Base-by-base conservation (phyloP, 768 basidiomycete species). In the Lactarius indigo region DNA sequence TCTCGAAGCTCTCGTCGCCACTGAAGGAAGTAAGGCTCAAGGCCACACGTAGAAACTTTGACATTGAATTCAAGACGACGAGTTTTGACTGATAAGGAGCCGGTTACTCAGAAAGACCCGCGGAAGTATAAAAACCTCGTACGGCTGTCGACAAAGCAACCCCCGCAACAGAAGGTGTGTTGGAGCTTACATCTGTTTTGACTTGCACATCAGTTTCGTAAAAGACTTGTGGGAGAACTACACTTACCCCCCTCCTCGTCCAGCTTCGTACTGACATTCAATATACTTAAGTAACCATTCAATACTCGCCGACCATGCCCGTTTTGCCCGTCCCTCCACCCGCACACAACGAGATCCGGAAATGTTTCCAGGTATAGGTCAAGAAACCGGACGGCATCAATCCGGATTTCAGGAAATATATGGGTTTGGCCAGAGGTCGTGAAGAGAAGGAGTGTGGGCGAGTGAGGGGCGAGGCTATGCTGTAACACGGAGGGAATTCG, bases 341-440 rank as follows among this genome's bases (percentile, higher is more conserved):
- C 87, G 60, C 79, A 78, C 3, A 88, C 83, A 5, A 94, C 85
- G 9, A 82, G 78, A 50, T 82, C 80, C 12, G 95, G 94, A 5
- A 90, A 84, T 65, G 80, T 73, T 42, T 89, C 86, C 4, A 97
- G 81, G 47, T 94, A 81, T 28, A 96, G 74, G 71, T 91, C 84
- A 52, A 98, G 76, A 70, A 94, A 86, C 15, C 88, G 87, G 62
- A 96, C 82, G 3, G 94, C 92, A 73, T 98, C 96, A 44, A 98
- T 83, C 18, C 94, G 85, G 66, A 98, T 94, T 75, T 96, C 94
- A 26, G 95, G 95, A 75, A 95, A 97, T 57, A 98, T 96, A 72
- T 96, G 91, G 0, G 93, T 95, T 75, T 96, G 90, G 0, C 94
- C 93, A 12, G 95, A 96, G 7, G 92, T 88, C 0, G 87, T 87